Conservation (phyloP, 257 asterid genomes). For the Solanum appendiculatum region DNA sequence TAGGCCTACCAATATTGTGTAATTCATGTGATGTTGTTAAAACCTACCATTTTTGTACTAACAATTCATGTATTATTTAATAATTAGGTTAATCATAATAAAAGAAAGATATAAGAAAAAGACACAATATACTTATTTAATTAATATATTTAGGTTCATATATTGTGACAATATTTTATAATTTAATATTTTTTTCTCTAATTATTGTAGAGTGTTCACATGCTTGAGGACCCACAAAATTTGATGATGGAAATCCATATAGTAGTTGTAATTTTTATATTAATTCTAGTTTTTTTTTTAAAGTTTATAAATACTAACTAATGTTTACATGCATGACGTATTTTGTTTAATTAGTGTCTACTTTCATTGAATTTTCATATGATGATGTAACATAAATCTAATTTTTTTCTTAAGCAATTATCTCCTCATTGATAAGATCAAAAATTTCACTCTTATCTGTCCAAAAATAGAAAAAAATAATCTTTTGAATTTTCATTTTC, state of each 20-base stretch:
- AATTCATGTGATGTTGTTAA: not conserved
- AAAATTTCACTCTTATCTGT: not conserved
- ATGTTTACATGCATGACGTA: not conserved
- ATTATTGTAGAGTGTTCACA: not conserved
- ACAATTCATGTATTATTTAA: not conserved
- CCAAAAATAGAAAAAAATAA: not conserved
- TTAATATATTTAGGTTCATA: not conserved
- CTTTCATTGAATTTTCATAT: not conserved
- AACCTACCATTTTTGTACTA: not conserved
- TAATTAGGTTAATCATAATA: too few relatives aligned
- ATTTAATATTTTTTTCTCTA: not conserved
- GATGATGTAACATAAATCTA: not conserved
- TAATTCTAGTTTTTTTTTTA: not conserved
- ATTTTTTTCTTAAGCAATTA: not conserved
- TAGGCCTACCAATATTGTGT: not conserved
- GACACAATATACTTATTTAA: not conserved
- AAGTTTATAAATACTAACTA: not conserved
- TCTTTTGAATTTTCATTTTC: not conserved
- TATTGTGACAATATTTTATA: not conserved
- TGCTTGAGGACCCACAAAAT: not conserved
- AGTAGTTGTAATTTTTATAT: not conserved
- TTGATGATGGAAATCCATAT: not conserved
- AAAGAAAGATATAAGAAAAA: not conserved
- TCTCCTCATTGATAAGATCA: not conserved
- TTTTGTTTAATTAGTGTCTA: not conserved